phyloP scores from a whole-genome alignment of 331 rosid genomes.

The Quercus tomentella region DNA sequence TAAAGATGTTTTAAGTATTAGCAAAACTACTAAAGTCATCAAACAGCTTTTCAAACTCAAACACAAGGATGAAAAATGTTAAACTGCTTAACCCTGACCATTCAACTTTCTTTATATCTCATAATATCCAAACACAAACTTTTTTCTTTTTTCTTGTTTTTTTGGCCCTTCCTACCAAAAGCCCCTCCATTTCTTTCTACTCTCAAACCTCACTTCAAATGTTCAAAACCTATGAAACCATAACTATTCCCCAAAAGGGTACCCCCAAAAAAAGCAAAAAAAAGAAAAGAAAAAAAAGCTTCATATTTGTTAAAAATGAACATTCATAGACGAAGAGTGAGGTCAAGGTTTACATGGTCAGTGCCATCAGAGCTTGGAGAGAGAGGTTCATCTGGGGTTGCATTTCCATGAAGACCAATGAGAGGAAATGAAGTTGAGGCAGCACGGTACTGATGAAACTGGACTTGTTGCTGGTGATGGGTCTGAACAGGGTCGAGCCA shows the following conservation, averaged over 20 bases:
- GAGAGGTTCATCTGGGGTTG: constrained; percentile 8
- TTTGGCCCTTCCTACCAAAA: not conserved
- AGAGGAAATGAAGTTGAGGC: not conserved
- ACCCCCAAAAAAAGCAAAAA: not conserved
- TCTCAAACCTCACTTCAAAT: not conserved
- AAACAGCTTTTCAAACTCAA: not conserved
- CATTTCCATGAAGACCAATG: not conserved
- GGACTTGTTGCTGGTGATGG: not conserved
- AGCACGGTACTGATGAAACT: not conserved
- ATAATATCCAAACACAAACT: not conserved
- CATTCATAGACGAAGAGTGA: constrained; percentile 58
- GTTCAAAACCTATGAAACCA: not conserved
- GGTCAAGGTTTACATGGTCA: constrained; percentile 46
- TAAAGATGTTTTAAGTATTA: not conserved
- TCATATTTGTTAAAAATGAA: not conserved
- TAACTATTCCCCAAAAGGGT: not conserved
- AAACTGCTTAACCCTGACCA: not conserved
- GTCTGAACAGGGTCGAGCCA: constrained; percentile 20
- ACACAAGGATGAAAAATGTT: not conserved
- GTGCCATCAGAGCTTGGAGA: constrained; percentile 13
- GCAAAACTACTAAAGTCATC: not conserved
- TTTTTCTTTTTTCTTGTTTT: not conserved
- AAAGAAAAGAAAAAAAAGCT: not conserved
- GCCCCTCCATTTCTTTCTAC: not conserved
- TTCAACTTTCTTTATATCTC: not conserved